Base-by-base conservation (phyloP, 192 early-diverging fungal species). In the Coemansia sp. region DNA sequence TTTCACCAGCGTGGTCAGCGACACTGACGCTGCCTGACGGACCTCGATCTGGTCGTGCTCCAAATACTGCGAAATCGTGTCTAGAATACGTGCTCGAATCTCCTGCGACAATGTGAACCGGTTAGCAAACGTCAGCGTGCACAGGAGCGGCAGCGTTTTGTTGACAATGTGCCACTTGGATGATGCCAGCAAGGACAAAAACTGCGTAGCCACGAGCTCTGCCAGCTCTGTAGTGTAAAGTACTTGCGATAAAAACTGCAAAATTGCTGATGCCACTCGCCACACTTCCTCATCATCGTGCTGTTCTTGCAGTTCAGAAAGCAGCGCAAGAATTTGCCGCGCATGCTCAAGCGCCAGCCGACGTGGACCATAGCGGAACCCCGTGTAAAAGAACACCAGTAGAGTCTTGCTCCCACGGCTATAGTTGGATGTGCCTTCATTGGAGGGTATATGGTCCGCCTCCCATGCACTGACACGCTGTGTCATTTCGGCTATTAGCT, bases 21-120 rank as follows among this genome's bases (percentile, higher is more conserved):
- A 63, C 16, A 58, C 43, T 26, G 57, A 63, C 12, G 70, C 77
- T 2, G 59, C 33, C 26, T 71, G 65, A n/a, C 67, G 59, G 35
- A 88, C 91, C 76, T 97, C 95, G 36, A 94, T 81, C 61, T 96
- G 93, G n/a, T 83, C 80, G 65, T 97, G 91, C 42, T 82, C 73
- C 31, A 97, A 61, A 68, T 91, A 82, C 19, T 28, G 47, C 23
- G 82, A 79, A 10, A 94, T 81, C 4, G 83, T 80, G 36, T 91
- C 82, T 65, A 96, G 72, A 6, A 94, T 81, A 15, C 59, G 56
- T 21, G 78, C 51, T 18, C 85, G 78, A 35, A 83, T 70, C 0
- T 83, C 80, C 14, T 63, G 57, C 30, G 80, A 65, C 70, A 97
- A 70, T 36, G 84, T 75, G 43, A 84, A 87, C 48, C 95, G 55